Conservation (phyloP, 2,329 filamentous ascomycete genomes). For the Didymellaceae sp. region DNA sequence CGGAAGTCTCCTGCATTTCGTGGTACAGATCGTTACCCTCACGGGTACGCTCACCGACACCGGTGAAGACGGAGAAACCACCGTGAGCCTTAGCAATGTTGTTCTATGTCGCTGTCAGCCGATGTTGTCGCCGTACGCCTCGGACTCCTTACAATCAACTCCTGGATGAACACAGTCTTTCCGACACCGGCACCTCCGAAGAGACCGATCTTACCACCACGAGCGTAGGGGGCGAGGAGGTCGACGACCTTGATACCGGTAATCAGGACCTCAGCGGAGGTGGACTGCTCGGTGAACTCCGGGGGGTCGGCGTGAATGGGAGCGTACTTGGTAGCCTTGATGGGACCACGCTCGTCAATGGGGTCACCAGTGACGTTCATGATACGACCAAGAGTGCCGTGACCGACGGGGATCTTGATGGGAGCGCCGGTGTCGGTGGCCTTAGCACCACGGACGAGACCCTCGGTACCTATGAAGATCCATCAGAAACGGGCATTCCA, state of each 20-base stretch:
- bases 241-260: slow-evolving; percentile 99
- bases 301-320: slow-evolving; percentile 97
- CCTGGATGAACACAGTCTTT: slow-evolving; percentile 99
- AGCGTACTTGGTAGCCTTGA: slow-evolving; percentile 86
- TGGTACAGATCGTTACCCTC: slow-evolving; percentile 99
- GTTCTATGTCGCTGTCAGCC: slow-evolving; percentile 66
- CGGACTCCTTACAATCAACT: slow-evolving; percentile 79
- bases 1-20: slow-evolving; percentile 99
- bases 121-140: background rate
- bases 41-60: slow-evolving; percentile 99
- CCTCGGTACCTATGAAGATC: slow-evolving; percentile 81
- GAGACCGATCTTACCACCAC: slow-evolving; percentile 99
- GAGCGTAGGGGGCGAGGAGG: slow-evolving; percentile 96
- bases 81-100: slow-evolving; percentile 99
- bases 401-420: slow-evolving; percentile 95
- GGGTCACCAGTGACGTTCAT: slow-evolving; percentile 99
- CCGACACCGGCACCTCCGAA: slow-evolving; percentile 99
- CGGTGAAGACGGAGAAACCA: slow-evolving; percentile 99
- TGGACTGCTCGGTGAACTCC: slow-evolving; percentile 93
- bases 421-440: slow-evolving; percentile 89
- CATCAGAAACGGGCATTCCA: slow-evolving; percentile 27
- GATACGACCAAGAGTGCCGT: slow-evolving; percentile 94
- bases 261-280: slow-evolving; percentile 91
- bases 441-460: slow-evolving; percentile 91
- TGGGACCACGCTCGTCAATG: slow-evolving; percentile 98